phyloP scores from a whole-genome alignment of 2,329 filamentous ascomycete species.

The Clonostachys solani region DNA sequence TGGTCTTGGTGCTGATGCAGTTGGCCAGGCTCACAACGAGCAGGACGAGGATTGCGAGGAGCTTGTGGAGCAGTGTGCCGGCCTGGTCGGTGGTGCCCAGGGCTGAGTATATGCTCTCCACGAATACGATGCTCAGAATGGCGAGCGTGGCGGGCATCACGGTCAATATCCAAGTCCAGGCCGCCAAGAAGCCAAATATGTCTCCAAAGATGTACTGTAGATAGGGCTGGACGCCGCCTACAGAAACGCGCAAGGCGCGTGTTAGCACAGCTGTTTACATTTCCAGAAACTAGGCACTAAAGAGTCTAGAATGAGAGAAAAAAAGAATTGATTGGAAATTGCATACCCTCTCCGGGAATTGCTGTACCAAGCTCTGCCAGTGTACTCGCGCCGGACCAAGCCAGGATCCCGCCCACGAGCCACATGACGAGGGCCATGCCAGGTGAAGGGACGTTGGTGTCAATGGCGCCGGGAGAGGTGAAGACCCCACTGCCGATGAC shows the following conservation, averaged over 20 bases:
- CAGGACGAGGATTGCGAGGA: slow-evolving; percentile 43
- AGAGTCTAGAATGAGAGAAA: neutral
- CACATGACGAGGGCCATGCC: slow-evolving; percentile 54
- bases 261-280: neutral
- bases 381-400: slow-evolving; percentile 60
- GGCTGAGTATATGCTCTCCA: slow-evolving; percentile 54
- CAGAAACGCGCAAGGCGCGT: neutral
- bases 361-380: slow-evolving; percentile 61
- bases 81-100: slow-evolving; percentile 39
- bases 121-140: slow-evolving; percentile 60
- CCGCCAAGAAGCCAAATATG: slow-evolving; percentile 56
- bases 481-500: slow-evolving; percentile 64
- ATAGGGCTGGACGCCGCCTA: slow-evolving; percentile 59
- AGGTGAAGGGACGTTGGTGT: slow-evolving; percentile 59
- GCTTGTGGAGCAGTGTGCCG: slow-evolving; percentile 39
- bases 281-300: no score
- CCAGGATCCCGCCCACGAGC: slow-evolving; percentile 56
- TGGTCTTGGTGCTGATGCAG: slow-evolving; percentile 51
- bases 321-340: slow-evolving; percentile 3
- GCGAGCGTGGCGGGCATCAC: slow-evolving; percentile 62
- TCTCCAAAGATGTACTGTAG: slow-evolving; percentile 58
- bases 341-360: slow-evolving; percentile 52
- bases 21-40: slow-evolving; percentile 43
- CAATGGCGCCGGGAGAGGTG: slow-evolving; percentile 58
- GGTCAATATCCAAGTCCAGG: slow-evolving; percentile 62